Base-by-base conservation (phyloP, 2,329 filamentous ascomycete genomes). In the Hymenoscyphus repandus region DNA sequence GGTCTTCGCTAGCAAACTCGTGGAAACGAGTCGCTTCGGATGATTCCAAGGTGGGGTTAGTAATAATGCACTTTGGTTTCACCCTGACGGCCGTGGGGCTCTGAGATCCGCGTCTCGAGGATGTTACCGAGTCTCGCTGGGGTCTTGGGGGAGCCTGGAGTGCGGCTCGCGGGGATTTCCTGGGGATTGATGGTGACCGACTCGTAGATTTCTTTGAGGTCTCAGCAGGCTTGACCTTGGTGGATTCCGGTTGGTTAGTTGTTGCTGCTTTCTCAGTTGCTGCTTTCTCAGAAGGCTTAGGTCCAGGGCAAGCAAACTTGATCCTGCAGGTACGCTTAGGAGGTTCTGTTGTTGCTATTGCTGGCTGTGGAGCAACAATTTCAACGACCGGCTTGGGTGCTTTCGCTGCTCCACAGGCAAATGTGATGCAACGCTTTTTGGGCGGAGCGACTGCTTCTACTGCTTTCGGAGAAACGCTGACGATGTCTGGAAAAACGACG, bases 381-480 rank as follows among this genome's bases (percentile, higher is more conserved):
- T 63, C 61, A 47, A 61, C 58, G 20, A 68, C 64, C 22, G 69
- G 66, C 52, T 69, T 70, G 58, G 73, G 71, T 4, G 44, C 55
- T 64, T 85, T 88, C 34, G 79, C 79, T 33, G 80, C 84, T 52
- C 59, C 63, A 66, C 92, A 97, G 32, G 90, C 90, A 68, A 97
- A 97, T 53, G 87, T 92, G 60, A 97, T 96, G 69, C 88, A 92
- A 53, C 91, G 82, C 72, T 91, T 96, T 63, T 88, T 86, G 44
- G 83, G 85, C 46, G 84, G 70, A 10, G 77, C 79, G 64, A 85
- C 83, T 12, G 78, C 73, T 62, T 86, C 80, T 15, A 53, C 10
- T 10, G 37, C 45, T 50, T 74, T 76, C 34, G 66, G 64, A 17
- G 63, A 65, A 12, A 60, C 55, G n/a, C 52, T 48, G 30, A 58